Conservation (phyloP, 257 asterid genomes). For the Cordia subcordata region DNA sequence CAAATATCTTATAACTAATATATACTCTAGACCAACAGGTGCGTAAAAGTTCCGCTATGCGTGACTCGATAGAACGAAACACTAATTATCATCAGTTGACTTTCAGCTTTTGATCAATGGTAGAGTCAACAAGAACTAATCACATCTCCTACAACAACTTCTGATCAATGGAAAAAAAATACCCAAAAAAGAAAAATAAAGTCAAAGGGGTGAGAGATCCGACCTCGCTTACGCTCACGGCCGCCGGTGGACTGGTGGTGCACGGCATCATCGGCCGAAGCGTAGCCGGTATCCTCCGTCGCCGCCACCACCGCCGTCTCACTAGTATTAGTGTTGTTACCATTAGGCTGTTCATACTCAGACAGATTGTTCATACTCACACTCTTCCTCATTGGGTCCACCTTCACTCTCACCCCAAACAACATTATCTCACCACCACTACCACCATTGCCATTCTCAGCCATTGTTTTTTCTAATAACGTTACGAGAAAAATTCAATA, state of each 20-base stretch:
- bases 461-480: neutral
- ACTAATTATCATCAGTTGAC: too few relatives aligned
- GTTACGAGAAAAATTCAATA: too few relatives aligned
- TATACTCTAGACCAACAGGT: neutral
- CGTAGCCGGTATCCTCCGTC: conserved; percentile 44
- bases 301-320: conserved; percentile 27
- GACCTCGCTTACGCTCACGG: conserved; percentile 91
- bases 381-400: conserved; percentile 85
- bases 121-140: neutral
- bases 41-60: too few relatives aligned
- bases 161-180: neutral
- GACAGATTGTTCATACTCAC: conserved; percentile 82
- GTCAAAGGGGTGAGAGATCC: conserved; percentile 27
- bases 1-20: neutral
- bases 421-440: conserved; percentile 53
- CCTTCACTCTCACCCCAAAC: conserved; percentile 79
- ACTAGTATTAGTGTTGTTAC: conserved; percentile 13
- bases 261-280: conserved; percentile 73
- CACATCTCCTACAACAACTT: neutral
- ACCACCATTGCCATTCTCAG: conserved; percentile 1
- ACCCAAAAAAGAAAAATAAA: too few relatives aligned
- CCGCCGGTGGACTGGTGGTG: conserved; percentile 39
- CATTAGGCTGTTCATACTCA: conserved; percentile 43
- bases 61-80: too few relatives aligned
- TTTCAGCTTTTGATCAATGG: too few relatives aligned